Evolutionary conservation across 441 rosid species (phyloP).

Genomic region (Raphanus hybrid): DNA sequence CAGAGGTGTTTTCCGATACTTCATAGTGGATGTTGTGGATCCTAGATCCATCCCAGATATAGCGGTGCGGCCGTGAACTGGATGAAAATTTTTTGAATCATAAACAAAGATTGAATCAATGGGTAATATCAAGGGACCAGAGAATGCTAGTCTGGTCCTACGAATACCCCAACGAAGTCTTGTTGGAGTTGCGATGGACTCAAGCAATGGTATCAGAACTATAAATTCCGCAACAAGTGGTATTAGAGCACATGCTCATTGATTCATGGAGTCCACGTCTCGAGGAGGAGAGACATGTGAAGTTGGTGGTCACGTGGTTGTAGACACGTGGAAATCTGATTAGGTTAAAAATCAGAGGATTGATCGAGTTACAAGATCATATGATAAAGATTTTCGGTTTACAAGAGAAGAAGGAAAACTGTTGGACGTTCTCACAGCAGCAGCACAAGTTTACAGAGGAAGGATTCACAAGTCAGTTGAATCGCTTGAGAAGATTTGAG

Average conservation of each 20-base stretch:
- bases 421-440: neutral
- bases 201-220: neutral
- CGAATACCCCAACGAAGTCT: too few relatives aligned
- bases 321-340: neutral
- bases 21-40: too few relatives aligned
- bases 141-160: too few relatives aligned
- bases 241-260: neutral
- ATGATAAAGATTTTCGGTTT: neutral
- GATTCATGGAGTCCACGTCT: neutral
- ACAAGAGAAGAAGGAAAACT: neutral
- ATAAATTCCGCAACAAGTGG: neutral
- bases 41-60: too few relatives aligned
- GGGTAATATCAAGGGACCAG: too few relatives aligned
- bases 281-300: neutral
- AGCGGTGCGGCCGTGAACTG: too few relatives aligned
- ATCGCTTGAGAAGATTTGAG: neutral
- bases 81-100: too few relatives aligned
- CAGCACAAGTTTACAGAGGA: neutral
- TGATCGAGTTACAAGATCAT: neutral
- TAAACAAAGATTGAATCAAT: too few relatives aligned
- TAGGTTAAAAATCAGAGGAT: neutral
- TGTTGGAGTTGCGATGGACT: too few relatives aligned
- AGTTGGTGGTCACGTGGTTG: neutral
- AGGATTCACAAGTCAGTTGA: neutral
- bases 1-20: too few relatives aligned